Evolutionary conservation across 2,329 filamentous ascomycete species (phyloP).

Genomic region (Chaetomium sp.): DNA sequence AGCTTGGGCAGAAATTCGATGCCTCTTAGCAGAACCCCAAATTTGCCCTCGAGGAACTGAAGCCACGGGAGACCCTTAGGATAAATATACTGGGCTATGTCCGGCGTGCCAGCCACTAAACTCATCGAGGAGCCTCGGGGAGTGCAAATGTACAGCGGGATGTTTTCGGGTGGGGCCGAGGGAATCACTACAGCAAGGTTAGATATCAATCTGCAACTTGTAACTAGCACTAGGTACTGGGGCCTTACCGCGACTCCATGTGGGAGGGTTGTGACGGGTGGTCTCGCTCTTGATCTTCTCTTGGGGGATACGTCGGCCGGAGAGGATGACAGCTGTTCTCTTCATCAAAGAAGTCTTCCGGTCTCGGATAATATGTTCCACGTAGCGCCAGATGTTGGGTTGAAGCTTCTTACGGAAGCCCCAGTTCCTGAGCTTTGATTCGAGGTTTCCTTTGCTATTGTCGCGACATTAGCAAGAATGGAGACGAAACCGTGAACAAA

Average conservation of each 20-base stretch:
- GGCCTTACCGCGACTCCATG: not conserved
- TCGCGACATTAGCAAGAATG: not conserved
- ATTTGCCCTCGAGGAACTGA: not conserved
- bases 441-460: not conserved
- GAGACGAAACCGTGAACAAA: not conserved
- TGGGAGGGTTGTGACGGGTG: not conserved
- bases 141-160: not conserved
- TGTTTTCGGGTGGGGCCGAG: not conserved
- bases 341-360: not conserved
- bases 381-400: not conserved
- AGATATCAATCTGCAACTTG: not conserved
- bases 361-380: not conserved
- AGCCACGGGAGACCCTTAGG: not conserved
- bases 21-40: not conserved
- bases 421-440: not conserved
- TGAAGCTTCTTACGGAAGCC: not conserved
- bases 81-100: not conserved
- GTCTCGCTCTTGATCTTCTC: not conserved
- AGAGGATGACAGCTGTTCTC: not conserved
- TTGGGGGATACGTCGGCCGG: not conserved
- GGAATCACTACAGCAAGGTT: not conserved
- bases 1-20: not conserved
- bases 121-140: not conserved
- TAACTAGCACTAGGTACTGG: too few relatives aligned
- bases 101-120: not conserved